Conservation (phyloP, 768 basidiomycete species). For the Pisolithus albus region DNA sequence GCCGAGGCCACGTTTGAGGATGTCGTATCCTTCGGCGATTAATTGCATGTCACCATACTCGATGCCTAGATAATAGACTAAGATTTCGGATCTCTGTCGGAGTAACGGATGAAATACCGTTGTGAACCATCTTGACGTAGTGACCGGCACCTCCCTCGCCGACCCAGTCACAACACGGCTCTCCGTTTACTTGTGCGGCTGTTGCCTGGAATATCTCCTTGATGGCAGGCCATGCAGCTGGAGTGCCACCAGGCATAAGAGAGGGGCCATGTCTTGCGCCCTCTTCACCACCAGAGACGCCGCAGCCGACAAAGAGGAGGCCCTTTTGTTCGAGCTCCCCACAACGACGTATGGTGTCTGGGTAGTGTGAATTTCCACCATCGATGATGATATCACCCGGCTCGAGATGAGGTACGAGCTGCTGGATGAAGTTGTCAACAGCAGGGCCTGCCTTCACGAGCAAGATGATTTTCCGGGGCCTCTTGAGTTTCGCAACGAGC, state of each 20-base stretch:
- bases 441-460: constrained; percentile 97
- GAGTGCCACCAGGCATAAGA: constrained; percentile 96
- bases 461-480: constrained; percentile 93
- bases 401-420: constrained; percentile 86
- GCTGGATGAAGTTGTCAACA: constrained; percentile 91
- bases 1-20: constrained; percentile 93
- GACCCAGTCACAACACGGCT: constrained; percentile 99
- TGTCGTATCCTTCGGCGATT: constrained; percentile 98
- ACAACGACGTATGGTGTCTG: constrained; percentile 93
- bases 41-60: constrained; percentile 99
- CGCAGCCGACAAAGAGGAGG: constrained; percentile 94
- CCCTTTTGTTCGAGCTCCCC: constrained; percentile 92
- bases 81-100: constrained; percentile 2
- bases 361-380: constrained; percentile 99
- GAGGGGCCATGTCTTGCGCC: constrained; percentile 96
- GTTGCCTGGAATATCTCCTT: constrained; percentile 99
- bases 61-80: constrained; percentile 57
- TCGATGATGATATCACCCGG: constrained; percentile 98
- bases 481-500: constrained; percentile 87
- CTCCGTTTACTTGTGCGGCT: constrained; percentile 88
- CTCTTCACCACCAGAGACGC: constrained; percentile 99
- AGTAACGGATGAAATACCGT: constrained; percentile 45
- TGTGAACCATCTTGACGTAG: constrained; percentile 99
- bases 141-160: constrained; percentile 93
- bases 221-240: constrained; percentile 92